Conservation (phyloP, 2,329 filamentous ascomycete species). For the Cryphonectria naterciae region DNA sequence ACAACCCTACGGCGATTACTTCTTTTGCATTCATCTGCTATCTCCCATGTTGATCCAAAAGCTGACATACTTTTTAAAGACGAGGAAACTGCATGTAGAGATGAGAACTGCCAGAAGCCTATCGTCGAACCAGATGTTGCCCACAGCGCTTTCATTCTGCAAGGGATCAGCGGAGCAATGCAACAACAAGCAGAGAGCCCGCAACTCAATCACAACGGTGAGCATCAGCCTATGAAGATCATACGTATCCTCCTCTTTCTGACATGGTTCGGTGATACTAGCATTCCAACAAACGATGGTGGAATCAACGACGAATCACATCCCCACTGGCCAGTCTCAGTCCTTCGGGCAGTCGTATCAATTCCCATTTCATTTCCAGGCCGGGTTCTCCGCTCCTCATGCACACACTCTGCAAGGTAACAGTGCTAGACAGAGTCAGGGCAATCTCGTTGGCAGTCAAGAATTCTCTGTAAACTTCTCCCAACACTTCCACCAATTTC, state of each 20-base stretch:
- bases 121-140: conserved; percentile 37
- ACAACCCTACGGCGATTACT: neutral
- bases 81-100: conserved; percentile 34
- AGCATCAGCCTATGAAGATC: neutral
- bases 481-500: conserved; percentile 1
- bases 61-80: conserved; percentile 26
- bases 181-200: neutral
- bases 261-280: neutral
- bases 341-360: conserved; percentile 2
- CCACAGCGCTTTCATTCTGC: conserved; percentile 28
- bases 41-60: neutral
- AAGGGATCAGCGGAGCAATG: conserved; percentile 31
- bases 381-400: neutral
- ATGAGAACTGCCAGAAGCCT: conserved; percentile 29
- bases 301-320: neutral
- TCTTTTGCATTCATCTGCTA: neutral
- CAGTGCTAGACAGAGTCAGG: neutral
- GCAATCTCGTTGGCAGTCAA: neutral
- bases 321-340: neutral
- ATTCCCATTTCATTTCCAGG: conserved; percentile 5
- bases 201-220: conserved; percentile 3
- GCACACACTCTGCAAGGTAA: neutral
- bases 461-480: neutral
- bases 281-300: neutral
- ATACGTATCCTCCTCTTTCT: neutral